Percentiles rank a stretch among this genome's conserved stretches.
Evolutionary conservation across 139 green algal genomes (phyloP).

Genomic region (Coelastrella sp.): DNA sequence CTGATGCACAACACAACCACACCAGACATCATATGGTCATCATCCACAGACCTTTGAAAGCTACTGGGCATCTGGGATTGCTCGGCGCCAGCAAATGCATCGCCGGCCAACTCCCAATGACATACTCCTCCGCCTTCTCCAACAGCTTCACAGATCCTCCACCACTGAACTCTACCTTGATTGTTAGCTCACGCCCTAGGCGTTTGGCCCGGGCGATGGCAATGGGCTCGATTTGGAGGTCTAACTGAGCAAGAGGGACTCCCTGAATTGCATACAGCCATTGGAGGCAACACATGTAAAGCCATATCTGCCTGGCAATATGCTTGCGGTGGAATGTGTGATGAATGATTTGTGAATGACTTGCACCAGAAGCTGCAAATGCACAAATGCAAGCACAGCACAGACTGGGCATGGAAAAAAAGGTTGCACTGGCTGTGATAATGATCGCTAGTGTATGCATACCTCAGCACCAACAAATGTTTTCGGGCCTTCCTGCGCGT

Average conservation of each 20-base stretch:
- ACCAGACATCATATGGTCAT: no score
- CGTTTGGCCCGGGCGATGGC: conserved; percentile 44
- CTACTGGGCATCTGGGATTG: not conserved
- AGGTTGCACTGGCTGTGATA: no score
- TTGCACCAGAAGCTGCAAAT: no score
- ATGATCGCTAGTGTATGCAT: not conserved
- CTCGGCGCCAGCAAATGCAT: no score
- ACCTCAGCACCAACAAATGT: conserved; percentile 25
- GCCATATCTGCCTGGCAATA: no score
- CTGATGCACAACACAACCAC: no score
- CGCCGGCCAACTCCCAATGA: no score
- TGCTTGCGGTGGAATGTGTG: no score
- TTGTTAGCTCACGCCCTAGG: conserved; percentile 49
- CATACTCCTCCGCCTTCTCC: no score
- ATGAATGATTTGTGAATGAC: no score
- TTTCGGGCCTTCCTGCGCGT: conserved; percentile 53
- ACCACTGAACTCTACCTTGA: conserved; percentile 40
- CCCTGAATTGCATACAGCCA: not conserved
- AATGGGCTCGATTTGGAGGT: conserved; percentile 7
- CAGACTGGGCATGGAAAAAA: no score
- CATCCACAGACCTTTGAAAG: conserved; percentile 25
- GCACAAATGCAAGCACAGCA: no score
- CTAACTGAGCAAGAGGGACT: conserved; percentile 11
- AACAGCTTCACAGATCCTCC: not conserved
- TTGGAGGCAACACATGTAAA: not conserved